Conservation (phyloP, 208 protist species). For the Trypanosoma cruzi region DNA sequence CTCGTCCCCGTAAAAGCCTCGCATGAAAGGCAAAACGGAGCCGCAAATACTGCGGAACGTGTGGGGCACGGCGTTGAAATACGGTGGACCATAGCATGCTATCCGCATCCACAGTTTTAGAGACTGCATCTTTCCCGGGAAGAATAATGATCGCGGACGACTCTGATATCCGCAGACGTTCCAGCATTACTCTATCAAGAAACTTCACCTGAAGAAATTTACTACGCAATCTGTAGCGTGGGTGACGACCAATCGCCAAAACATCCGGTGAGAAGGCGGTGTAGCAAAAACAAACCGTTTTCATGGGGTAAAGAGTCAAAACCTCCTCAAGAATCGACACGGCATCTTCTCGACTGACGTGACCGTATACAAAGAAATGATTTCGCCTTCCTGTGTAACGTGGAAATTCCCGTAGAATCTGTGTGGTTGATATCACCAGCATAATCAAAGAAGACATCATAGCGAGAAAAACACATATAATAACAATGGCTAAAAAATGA, state of each 20-base stretch:
- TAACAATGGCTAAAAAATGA: slow-evolving; percentile 67
- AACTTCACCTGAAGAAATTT: slow-evolving; percentile 69
- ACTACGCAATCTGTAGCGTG: slow-evolving; percentile 77
- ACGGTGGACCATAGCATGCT: slow-evolving; percentile 83
- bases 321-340: slow-evolving; percentile 87
- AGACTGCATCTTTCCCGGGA: slow-evolving; percentile 67
- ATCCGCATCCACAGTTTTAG: slow-evolving; percentile 78
- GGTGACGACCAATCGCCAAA: slow-evolving; percentile 65
- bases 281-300: slow-evolving; percentile 88
- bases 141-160: slow-evolving; percentile 77
- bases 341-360: slow-evolving; percentile 63
- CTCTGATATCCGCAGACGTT: slow-evolving; percentile 66
- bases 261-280: slow-evolving; percentile 68
- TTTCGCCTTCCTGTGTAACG: slow-evolving; percentile 63
- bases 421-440: slow-evolving; percentile 56
- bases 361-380: slow-evolving; percentile 88
- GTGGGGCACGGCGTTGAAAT: slow-evolving; percentile 71
- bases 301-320: slow-evolving; percentile 82
- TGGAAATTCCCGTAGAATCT: slow-evolving; percentile 65
- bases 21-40: slow-evolving; percentile 81
- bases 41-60: slow-evolving; percentile 82
- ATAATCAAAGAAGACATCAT: slow-evolving; percentile 88
- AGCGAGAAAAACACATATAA: slow-evolving; percentile 83
- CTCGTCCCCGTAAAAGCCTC: slow-evolving; percentile 62
- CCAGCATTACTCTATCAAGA: slow-evolving; percentile 57